phyloP scores from a whole-genome alignment of 768 basidiomycete species.

The Porphyrellus cyaneotinctus region DNA sequence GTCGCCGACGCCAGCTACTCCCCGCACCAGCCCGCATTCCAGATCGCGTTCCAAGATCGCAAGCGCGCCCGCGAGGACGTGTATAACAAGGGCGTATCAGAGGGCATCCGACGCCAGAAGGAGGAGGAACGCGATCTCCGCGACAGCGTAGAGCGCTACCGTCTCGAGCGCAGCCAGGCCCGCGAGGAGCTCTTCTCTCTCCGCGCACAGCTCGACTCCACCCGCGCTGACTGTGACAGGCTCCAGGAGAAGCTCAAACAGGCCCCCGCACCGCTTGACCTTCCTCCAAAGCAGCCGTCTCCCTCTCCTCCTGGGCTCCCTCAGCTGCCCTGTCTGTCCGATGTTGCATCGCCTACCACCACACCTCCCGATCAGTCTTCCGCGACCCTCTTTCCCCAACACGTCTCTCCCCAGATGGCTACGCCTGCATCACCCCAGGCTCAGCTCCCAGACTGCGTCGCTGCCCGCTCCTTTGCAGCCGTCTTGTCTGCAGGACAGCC shows the following conservation, averaged over 20 bases:
- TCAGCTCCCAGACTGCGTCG: conserved; percentile 33
- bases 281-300: no score
- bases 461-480: conserved; percentile 33
- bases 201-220: conserved; percentile 33
- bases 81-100: conserved; percentile 37
- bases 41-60: conserved; percentile 38
- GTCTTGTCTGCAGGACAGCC: conserved; percentile 31
- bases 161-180: conserved; percentile 35
- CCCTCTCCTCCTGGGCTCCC: neutral
- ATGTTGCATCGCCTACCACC: neutral
- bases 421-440: conserved; percentile 34
- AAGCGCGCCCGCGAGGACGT: conserved; percentile 37
- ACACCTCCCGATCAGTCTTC: conserved; percentile 13
- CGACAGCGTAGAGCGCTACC: conserved; percentile 33
- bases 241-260: conserved; percentile 26
- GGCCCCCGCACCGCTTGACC: no score
- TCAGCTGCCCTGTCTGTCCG: conserved; percentile 3
- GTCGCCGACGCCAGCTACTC: conserved; percentile 38
- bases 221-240: conserved; percentile 31
- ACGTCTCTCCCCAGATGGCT: conserved; percentile 21
- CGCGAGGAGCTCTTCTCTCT: conserved; percentile 31
- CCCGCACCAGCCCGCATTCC: conserved; percentile 36
- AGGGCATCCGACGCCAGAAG: conserved; percentile 40
- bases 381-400: conserved; percentile 21
- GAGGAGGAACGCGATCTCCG: conserved; percentile 35